A percentile compares a stretch with the other conserved stretches of the same genome.
phyloP scores from a whole-genome alignment of 179 eudicot genomes.

The Spergularia azorica region DNA sequence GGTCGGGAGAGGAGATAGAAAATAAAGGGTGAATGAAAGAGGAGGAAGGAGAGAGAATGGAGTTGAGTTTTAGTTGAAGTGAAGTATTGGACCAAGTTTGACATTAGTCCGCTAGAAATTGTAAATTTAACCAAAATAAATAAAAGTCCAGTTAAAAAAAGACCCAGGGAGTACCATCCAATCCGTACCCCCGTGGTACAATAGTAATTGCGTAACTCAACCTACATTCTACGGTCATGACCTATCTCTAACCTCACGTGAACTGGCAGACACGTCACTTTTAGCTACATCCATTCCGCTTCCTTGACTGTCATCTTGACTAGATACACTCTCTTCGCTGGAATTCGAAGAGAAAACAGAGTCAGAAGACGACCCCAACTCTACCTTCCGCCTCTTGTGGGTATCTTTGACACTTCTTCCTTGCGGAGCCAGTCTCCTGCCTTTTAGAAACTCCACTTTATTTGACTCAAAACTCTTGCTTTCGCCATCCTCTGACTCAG shows the following conservation, averaged over 20 bases:
- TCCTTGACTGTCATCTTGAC: slow-evolving; percentile 68
- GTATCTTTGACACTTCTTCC: slow-evolving; percentile 66
- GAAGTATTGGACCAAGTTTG: too few relatives aligned
- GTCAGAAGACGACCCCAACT: slow-evolving; percentile 58
- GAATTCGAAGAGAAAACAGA: slow-evolving; percentile 59
- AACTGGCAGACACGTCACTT: slow-evolving; percentile 67
- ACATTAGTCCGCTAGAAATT: too few relatives aligned
- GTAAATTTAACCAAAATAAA: too few relatives aligned
- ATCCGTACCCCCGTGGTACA: too few relatives aligned
- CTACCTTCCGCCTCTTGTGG: slow-evolving; percentile 57
- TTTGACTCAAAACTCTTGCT: slow-evolving; percentile 58
- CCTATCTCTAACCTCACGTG: slow-evolving; percentile 45
- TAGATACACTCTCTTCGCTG: slow-evolving; percentile 57
- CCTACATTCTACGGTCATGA: slow-evolving; percentile 3
- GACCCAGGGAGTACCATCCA: too few relatives aligned
- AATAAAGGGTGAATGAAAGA: too few relatives aligned
- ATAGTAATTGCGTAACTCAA: too few relatives aligned
- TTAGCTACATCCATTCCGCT: slow-evolving; percentile 41
- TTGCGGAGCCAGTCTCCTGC: slow-evolving; percentile 68
- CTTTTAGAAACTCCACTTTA: slow-evolving; percentile 74
- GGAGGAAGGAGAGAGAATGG: too few relatives aligned
- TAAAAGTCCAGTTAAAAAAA: too few relatives aligned
- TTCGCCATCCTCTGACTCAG: slow-evolving; percentile 75
- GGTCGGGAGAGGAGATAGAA: too few relatives aligned
- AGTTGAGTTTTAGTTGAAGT: too few relatives aligned